Evolutionary conservation across 139 green algal species (phyloP), one percentile per base, ranked within the genome.

Genomic region (Coccomyxa sp.): DNA sequence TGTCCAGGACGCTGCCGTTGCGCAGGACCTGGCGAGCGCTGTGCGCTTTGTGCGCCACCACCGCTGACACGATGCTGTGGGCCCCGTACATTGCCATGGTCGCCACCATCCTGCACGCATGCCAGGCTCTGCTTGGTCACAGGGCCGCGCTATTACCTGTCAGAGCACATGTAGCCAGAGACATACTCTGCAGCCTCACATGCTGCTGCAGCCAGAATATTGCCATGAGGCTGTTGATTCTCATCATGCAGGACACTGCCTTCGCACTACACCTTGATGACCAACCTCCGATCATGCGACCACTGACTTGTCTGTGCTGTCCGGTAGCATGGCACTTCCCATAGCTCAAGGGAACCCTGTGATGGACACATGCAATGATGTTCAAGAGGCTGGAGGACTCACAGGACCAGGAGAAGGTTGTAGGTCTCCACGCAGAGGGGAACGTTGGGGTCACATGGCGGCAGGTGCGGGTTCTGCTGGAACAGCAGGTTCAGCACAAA

Each of bases 381-480:
- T 58, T 14, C 10, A 27, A 58, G 12, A 58, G 12, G 10, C 14
- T 58, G 27, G 24, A 34, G 22, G 24, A 29, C 64, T 34, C 64
- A 71, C 64, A 71, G 64, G 29, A 71, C 64, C 10, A 71, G 64
- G 29, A 71, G 64, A 10, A 71, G 64, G 64, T 71, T 71, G 64
- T 71, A 71, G 29, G 64, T 71, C 64, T 71, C 64, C 24, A 29
- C 64, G 64, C 64, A 71, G 64, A 71, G 0, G 64, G 24, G 64
- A 22, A 37, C 24, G 64, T 71, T 29, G 64, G 64, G 64, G 24
- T 22, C 64, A 36, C 64, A 71, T 34, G 64, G 29, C 29, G 64
- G 64, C 64, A 71, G 64, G 29, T 34, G 64, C 64, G 64, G 24
- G 27, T 71, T 34, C 1, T 29, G 29, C n/a, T 14, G 27, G 64